These are phyloP conservation scores for Candida argentea DNA, from an alignment of 805 yeast species.

Conservation along the genomic window DNA sequence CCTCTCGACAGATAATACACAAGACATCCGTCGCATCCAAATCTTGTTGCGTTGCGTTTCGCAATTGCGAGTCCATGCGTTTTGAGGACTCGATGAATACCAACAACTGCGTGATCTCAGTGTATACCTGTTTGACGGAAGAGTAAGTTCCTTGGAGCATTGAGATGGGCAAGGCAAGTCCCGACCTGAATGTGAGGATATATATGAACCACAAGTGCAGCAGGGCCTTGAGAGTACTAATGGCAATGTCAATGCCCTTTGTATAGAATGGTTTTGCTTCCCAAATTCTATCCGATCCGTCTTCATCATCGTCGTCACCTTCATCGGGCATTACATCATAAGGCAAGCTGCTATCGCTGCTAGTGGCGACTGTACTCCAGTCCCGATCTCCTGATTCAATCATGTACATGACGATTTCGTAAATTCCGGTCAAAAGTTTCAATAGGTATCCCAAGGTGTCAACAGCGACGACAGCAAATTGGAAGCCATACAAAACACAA, in stretches of 20 bases:
- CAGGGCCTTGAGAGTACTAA: slow-evolving; percentile 29
- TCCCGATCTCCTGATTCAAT: slow-evolving; percentile 2
- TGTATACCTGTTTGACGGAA: slow-evolving; percentile 22
- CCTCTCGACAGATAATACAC: slow-evolving; percentile 90
- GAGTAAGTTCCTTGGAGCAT: slow-evolving; percentile 35
- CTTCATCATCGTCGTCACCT: slow-evolving; percentile 13
- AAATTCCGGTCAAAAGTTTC: slow-evolving; percentile 40
- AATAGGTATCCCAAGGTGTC: slow-evolving; percentile 38
- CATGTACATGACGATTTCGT: slow-evolving; percentile 39
- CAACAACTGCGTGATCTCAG: slow-evolving; percentile 33
- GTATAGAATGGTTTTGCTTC: slow-evolving; percentile 55
- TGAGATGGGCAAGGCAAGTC: slow-evolving; percentile 23
- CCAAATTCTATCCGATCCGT: slow-evolving; percentile 56
- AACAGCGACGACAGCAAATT: slow-evolving; percentile 55
- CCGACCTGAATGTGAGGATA: slow-evolving; percentile 22
- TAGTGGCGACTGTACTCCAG: slow-evolving; percentile 1
- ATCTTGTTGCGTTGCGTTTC: slow-evolving; percentile 53
- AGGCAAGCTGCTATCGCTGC: slow-evolving; percentile 4
- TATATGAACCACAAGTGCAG: slow-evolving; percentile 25
- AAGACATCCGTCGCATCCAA: slow-evolving; percentile 45
- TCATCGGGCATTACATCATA: slow-evolving; percentile 3
- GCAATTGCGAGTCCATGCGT: slow-evolving; percentile 53
- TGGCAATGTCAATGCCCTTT: slow-evolving; percentile 45
- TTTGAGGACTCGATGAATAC: slow-evolving; percentile 46
- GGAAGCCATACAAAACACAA: slow-evolving; percentile 64